phyloP scores from a whole-genome alignment of 768 basidiomycete species.

The Agaricus blazei region DNA sequence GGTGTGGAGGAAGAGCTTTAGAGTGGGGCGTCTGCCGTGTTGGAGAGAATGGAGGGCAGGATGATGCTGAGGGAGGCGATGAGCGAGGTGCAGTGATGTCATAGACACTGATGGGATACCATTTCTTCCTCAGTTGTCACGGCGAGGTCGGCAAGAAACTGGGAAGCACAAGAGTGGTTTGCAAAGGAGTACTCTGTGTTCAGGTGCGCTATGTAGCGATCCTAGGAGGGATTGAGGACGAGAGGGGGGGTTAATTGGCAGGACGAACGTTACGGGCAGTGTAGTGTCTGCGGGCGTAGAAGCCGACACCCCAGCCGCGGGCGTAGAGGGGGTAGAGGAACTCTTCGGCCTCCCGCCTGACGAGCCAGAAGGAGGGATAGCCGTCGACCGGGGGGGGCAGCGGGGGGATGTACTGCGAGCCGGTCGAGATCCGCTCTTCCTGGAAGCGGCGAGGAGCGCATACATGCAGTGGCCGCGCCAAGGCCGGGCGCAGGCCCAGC shows the following conservation, averaged over 20 bases:
- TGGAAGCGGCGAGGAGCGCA: too few relatives aligned
- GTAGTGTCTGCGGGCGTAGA: neutral
- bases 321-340: conserved; percentile 6
- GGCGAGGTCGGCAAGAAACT: neutral
- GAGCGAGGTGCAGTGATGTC: neutral
- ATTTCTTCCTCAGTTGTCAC: neutral
- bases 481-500: too few relatives aligned
- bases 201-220: conserved; percentile 3
- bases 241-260: neutral
- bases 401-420: neutral
- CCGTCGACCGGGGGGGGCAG: neutral
- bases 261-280: neutral
- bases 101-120: neutral
- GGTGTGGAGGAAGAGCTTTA: neutral
- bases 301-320: conserved; percentile 7
- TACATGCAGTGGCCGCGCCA: too few relatives aligned
- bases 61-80: neutral
- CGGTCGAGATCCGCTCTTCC: neutral
- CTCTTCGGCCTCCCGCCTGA: neutral
- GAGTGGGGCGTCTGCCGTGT: neutral
- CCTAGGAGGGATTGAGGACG: neutral
- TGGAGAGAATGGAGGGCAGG: neutral
- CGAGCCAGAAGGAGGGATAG: conserved; percentile 5
- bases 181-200: conserved; percentile 2
- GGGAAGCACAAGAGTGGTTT: conserved; percentile 4